Evolutionary conservation across 2,329 filamentous ascomycete species (phyloP).

Genomic region (Aspergillus clavatus): DNA sequence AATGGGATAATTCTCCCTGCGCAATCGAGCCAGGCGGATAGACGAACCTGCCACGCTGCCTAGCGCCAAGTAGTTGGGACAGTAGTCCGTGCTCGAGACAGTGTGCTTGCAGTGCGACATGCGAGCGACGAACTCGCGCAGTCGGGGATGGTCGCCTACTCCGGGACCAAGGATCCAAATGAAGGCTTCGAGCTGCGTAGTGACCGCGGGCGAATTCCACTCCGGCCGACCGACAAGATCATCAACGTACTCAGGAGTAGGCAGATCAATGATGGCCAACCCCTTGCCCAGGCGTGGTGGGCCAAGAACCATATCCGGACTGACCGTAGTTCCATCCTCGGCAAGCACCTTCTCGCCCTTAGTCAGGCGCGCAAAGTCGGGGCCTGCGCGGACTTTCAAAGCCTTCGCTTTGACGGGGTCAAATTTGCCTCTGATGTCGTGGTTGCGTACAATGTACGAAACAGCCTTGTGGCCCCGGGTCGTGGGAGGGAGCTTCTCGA

Average conservation of each 20-base stretch:
- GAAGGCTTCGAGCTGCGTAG: conserved; percentile 62
- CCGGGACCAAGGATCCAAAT: conserved; percentile 77
- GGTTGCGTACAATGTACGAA: conserved; percentile 79
- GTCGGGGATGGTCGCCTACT: conserved; percentile 56
- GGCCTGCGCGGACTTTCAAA: conserved; percentile 59
- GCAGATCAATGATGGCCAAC: conserved; percentile 75
- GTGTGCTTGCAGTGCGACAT: conserved; percentile 64
- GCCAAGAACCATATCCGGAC: conserved; percentile 80
- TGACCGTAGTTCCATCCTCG: conserved; percentile 63
- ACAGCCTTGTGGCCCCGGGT: conserved; percentile 63
- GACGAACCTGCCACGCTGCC: conserved; percentile 62
- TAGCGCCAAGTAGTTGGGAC: conserved; percentile 69
- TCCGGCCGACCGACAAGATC: conserved; percentile 66
- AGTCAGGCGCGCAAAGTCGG: conserved; percentile 57
- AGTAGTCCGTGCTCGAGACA: conserved; percentile 68
- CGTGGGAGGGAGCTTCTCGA: conserved; percentile 64
- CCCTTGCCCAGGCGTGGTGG: conserved; percentile 63
- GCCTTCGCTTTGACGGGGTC: conserved; percentile 58
- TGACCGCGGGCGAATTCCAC: conserved; percentile 61
- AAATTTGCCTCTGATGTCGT: conserved; percentile 76
- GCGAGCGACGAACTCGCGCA: conserved; percentile 66
- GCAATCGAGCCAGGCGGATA: conserved; percentile 66
- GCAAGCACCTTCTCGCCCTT: conserved; percentile 60
- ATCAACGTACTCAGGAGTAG: conserved; percentile 64
- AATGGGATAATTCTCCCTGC: conserved; percentile 66